Base-by-base conservation (phyloP, 495 filamentous ascomycete species). In the Hypoxylon intermedium region DNA sequence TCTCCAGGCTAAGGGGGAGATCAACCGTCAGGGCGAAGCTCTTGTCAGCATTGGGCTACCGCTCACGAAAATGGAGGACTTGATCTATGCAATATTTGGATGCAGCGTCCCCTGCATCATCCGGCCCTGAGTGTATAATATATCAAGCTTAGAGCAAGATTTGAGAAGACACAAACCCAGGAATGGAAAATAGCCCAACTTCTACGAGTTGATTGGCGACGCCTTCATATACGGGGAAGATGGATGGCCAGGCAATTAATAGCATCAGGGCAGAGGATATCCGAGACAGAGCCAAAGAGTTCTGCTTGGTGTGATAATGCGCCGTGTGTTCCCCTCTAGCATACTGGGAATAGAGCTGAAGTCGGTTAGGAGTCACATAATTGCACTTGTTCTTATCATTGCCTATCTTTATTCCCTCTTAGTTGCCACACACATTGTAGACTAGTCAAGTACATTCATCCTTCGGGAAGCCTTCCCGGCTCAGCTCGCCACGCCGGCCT, bases 21-120 rank as follows among this genome's bases (percentile, higher is more conserved):
- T 2, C 1, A 30, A n/a, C 1, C 12, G 12, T 2, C 54, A 13
- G 3, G 2, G 3, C 2, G 34, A 13, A 15, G 1, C 1, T 1
- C 34, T 37, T 1, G 11, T 37, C 21, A 67, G 59, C 9, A 24
- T 72, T 12, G 67, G 42, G 2, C 60, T 59, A 7, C 31, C 42
- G 9, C 31, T 12, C 12, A 20, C 54, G 1, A 15, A 51, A 33
- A 52, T 46, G 11, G 68, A 60, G 2, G 75, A 79, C 44, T 18
- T 74, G 0, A 66, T 77, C 5, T 77, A 73, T 42, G 70, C 77
- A 34, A 40, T 79, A 4, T 72, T 68, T 36, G 75, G 75, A 0
- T 79, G 75, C 53, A 77, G 72, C 58, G 74, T 77, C 5, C 75
- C 76, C 12, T 64, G 74, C 3, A 68, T 73, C 9, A 53, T 78